Percentiles rank a stretch among this genome's conserved stretches.
phyloP scores from a whole-genome alignment of 495 filamentous ascomycete genomes.

The Penicillium flavigenum region DNA sequence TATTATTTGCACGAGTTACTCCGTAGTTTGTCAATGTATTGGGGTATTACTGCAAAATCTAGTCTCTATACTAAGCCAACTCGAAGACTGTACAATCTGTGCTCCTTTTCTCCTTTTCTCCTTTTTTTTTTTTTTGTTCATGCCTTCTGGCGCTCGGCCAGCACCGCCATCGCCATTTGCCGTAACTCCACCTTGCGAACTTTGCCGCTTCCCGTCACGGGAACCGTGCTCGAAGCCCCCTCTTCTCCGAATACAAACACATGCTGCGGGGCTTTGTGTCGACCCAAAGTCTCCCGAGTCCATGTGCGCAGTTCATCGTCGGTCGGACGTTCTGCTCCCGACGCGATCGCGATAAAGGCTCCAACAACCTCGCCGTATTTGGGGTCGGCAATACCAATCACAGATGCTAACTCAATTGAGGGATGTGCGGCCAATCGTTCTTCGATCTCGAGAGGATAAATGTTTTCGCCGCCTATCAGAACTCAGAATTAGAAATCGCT shows the following conservation, averaged over 20 bases:
- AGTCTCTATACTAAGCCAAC: neutral
- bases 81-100: neutral
- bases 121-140: neutral
- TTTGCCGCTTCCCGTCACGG: constrained; percentile 70
- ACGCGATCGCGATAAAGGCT: constrained; percentile 52
- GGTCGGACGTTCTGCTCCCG: constrained; percentile 34
- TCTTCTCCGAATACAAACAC: constrained; percentile 65
- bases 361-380: constrained; percentile 68
- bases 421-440: constrained; percentile 61
- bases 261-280: constrained; percentile 66
- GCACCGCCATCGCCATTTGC: constrained; percentile 51
- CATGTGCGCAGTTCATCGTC: constrained; percentile 56
- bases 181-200: constrained; percentile 67
- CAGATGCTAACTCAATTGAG: constrained; percentile 54
- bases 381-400: constrained; percentile 60
- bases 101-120: neutral
- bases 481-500: neutral
- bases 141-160: constrained; percentile 29
- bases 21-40: neutral
- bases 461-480: constrained; percentile 67
- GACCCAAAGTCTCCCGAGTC: constrained; percentile 59
- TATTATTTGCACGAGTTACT: neutral
- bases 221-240: constrained; percentile 54
- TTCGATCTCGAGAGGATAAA: constrained; percentile 72
- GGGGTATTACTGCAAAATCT: constrained; percentile 9